Conservation (phyloP, 495 filamentous ascomycete species). For the Trichocladium antarcticum region DNA sequence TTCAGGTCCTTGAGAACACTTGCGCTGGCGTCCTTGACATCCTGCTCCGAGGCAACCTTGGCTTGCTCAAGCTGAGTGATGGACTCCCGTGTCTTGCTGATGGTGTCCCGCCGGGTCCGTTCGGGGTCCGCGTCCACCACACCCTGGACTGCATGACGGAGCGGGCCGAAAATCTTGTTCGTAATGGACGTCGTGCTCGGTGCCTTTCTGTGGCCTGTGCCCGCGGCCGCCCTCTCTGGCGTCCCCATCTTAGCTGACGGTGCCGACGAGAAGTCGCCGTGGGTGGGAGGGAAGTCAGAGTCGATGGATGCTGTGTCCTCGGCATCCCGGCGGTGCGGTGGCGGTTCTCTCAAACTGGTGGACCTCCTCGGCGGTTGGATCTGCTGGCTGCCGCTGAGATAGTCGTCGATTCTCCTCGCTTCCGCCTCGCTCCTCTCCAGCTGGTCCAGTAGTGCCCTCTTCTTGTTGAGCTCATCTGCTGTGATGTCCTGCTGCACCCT, state of each 20-base stretch:
- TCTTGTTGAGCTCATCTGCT: constrained; percentile 75
- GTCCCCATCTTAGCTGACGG: constrained; percentile 51
- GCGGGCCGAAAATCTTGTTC: constrained; percentile 87
- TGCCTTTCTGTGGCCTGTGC: constrained; percentile 54
- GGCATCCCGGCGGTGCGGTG: constrained; percentile 37
- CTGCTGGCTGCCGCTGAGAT: constrained; percentile 59
- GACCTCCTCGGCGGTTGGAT: constrained; percentile 53
- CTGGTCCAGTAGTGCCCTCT: constrained; percentile 63
- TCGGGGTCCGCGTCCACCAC: constrained; percentile 95
- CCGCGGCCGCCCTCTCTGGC: constrained; percentile 34
- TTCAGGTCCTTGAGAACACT: constrained; percentile 81
- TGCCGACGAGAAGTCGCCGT: constrained; percentile 53
- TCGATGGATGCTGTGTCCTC: constrained; percentile 77
- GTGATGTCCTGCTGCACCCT: constrained; percentile 97
- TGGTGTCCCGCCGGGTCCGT: constrained; percentile 79
- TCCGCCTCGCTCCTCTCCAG: constrained; percentile 84
- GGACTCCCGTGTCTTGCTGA: constrained; percentile 82
- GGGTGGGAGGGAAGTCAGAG: constrained; percentile 87
- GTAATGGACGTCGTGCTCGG: constrained; percentile 70
- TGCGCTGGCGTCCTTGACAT: constrained; percentile 80
- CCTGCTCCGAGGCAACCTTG: constrained; percentile 69
- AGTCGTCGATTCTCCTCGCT: constrained; percentile 83
- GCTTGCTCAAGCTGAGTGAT: constrained; percentile 75
- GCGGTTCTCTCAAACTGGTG: constrained; percentile 43
- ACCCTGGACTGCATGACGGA: constrained; percentile 89